phyloP scores from a whole-genome alignment of 768 basidiomycete genomes.

The Suillus placidus region DNA sequence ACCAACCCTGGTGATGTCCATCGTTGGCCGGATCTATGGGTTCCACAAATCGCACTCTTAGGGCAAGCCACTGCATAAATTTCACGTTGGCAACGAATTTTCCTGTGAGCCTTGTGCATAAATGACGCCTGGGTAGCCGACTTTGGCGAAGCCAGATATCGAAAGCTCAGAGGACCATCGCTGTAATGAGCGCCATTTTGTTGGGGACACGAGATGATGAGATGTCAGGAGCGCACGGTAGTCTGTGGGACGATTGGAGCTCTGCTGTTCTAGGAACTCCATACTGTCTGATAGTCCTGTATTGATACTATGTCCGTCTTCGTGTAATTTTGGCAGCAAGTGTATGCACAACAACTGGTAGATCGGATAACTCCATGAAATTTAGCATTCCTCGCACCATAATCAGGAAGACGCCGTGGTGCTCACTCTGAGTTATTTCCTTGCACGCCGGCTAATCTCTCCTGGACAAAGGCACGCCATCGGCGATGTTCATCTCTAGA shows the following conservation, averaged over 20 bases:
- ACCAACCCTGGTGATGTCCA: slow-evolving; percentile 41
- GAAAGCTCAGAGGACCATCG: no score
- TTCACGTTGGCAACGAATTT: slow-evolving; percentile 67
- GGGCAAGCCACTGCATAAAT: slow-evolving; percentile 78
- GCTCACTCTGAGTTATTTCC: no score
- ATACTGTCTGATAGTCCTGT: not conserved
- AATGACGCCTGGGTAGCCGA: no score
- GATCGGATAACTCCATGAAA: no score
- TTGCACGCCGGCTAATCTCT: slow-evolving; percentile 39
- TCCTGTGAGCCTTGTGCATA: slow-evolving; percentile 53
- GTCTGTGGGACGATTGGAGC: not conserved
- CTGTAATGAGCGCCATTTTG: no score
- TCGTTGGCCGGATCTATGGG: slow-evolving; percentile 29
- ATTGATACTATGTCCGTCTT: slow-evolving; percentile 24
- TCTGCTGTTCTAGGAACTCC: not conserved
- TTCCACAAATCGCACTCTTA: slow-evolving; percentile 64
- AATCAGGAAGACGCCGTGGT: no score
- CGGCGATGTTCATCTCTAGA: slow-evolving; percentile 50
- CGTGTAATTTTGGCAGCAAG: slow-evolving; percentile 59
- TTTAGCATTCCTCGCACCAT: no score
- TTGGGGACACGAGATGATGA: no score
- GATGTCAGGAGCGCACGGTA: no score
- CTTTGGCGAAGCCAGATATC: no score
- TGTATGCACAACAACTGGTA: no score
- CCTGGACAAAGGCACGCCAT: slow-evolving; percentile 47